Conservation (phyloP, 169 alveolate species). For the Eimeria falciformis region DNA sequence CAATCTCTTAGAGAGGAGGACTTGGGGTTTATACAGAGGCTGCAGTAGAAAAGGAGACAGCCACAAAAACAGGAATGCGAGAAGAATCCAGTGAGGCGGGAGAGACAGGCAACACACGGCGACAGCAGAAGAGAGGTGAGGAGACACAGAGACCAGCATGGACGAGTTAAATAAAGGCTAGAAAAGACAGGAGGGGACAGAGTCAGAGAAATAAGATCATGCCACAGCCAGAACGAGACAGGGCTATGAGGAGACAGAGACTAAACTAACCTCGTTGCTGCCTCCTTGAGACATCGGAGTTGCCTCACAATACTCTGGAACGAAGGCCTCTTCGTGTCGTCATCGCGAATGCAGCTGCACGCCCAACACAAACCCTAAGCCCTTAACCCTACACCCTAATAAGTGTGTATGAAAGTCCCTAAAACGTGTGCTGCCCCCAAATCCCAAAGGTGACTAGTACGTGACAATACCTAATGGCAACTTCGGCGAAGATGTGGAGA, state of each 20-base stretch:
- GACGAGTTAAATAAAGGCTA: neutral
- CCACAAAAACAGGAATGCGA: too few relatives aligned
- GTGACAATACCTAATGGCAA: constrained; percentile 22
- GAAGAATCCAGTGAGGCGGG: too few relatives aligned
- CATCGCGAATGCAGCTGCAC: constrained; percentile 60
- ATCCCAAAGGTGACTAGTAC: neutral
- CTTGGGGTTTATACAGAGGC: constrained; percentile 27
- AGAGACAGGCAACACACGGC: too few relatives aligned
- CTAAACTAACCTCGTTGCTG: neutral
- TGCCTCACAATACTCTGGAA: constrained; percentile 33
- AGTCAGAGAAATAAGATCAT: neutral
- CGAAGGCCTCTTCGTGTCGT: constrained; percentile 34
- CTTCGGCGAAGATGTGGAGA: constrained; percentile 7
- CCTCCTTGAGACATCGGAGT: constrained; percentile 39
- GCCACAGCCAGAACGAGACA: neutral
- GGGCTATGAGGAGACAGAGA: neutral
- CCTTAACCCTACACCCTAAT: neutral
- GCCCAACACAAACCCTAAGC: neutral
- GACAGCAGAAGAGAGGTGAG: neutral
- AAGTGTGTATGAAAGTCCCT: too few relatives aligned
- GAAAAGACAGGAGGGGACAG: neutral
- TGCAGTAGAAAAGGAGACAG: constrained; percentile 4
- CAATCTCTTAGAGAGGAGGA: constrained; percentile 21
- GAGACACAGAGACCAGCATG: neutral
- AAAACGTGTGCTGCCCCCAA: neutral